Conservation (phyloP, 1,284 basidiomycete species). For the Pholiota adiposa region DNA sequence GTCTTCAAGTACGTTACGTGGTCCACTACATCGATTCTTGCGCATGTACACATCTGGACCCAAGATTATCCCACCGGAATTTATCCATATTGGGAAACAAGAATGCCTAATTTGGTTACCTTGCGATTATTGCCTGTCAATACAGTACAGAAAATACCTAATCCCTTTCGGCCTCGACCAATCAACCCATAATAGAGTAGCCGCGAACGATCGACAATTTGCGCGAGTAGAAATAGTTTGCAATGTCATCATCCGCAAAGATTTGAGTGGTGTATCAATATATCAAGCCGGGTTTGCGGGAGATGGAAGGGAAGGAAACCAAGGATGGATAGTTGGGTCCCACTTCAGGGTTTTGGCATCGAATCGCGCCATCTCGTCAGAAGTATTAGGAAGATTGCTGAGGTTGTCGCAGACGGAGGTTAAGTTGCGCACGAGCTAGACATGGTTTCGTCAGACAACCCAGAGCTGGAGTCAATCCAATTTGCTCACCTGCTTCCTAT, state of each 20-base stretch:
- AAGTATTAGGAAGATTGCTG: conserved; percentile 26
- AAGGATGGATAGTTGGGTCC: conserved; percentile 34
- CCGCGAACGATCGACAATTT: too few relatives aligned
- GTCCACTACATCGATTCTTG: neutral
- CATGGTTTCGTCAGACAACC: neutral
- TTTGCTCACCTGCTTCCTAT: conserved; percentile 28
- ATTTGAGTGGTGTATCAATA: too few relatives aligned
- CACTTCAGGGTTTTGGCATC: conserved; percentile 32
- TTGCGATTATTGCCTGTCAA: neutral
- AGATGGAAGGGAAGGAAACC: conserved; percentile 33
- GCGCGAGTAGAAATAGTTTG: neutral
- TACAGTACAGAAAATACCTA: too few relatives aligned
- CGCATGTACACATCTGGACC: neutral
- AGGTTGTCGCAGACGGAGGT: conserved; percentile 31
- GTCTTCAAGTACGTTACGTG: neutral
- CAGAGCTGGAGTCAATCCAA: neutral
- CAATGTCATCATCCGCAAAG: neutral
- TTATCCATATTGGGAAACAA: neutral
- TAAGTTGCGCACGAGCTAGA: conserved; percentile 30
- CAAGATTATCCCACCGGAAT: neutral
- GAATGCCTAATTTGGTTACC: neutral
- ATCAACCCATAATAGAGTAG: too few relatives aligned
- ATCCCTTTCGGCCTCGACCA: neutral
- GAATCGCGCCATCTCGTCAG: conserved; percentile 30
- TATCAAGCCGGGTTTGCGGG: neutral